phyloP scores from a whole-genome alignment of 2,329 filamentous ascomycete genomes.

The Thelonectria rubi region DNA sequence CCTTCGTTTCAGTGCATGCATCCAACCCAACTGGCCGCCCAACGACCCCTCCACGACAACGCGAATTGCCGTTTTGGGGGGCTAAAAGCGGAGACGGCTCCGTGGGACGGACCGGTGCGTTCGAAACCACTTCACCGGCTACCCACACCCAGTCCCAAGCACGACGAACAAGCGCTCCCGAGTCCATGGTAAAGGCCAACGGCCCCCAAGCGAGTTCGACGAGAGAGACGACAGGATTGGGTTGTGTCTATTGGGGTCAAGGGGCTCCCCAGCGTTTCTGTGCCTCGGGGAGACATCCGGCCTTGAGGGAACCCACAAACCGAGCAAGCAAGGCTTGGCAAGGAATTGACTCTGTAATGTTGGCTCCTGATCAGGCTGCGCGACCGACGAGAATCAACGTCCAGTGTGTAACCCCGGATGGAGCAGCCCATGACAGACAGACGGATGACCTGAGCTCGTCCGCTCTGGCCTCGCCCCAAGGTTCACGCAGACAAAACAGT shows the following conservation, averaged over 20 bases:
- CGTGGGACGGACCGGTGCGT: constrained; percentile 25
- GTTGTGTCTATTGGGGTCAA: neutral
- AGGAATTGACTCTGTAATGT: constrained; percentile 9
- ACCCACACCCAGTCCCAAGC: constrained; percentile 10
- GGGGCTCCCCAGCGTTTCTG: constrained; percentile 9
- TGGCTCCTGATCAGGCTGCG: constrained; percentile 7
- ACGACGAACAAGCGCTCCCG: constrained; percentile 21
- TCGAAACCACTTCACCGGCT: constrained; percentile 7
- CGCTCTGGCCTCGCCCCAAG: constrained; percentile 1
- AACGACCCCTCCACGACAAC: neutral
- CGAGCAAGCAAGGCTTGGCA: neutral
- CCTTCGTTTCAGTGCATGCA: constrained; percentile 7
- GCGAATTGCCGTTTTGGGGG: constrained; percentile 30
- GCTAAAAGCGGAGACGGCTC: constrained; percentile 28
- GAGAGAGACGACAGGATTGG: constrained; percentile 1
- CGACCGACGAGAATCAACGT: neutral
- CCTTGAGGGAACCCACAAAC: neutral
- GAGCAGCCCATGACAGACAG: constrained; percentile 10
- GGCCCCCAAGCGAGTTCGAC: constrained; percentile 19
- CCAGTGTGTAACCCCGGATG: neutral
- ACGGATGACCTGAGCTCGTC: constrained; percentile 11
- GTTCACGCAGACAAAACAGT: constrained; percentile 1
- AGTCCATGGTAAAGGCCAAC: constrained; percentile 10
- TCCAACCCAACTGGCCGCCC: neutral
- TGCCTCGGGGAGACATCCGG: constrained; percentile 1